Evolutionary conservation across 495 filamentous ascomycete species (phyloP).

Genomic region (Delitschia confertaspora): DNA sequence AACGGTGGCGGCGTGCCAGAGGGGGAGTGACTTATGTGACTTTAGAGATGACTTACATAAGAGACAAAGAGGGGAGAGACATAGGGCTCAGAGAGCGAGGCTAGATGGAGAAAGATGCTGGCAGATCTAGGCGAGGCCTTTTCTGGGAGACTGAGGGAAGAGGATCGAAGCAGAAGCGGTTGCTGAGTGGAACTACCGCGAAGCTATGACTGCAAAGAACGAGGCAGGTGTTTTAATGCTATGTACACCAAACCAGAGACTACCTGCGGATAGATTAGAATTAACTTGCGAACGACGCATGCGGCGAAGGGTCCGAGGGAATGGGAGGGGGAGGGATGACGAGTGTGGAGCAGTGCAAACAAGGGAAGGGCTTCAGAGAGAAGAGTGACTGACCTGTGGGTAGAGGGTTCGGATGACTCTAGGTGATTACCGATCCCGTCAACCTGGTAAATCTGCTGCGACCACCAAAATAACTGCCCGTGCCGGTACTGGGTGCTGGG

Average conservation of each 20-base stretch:
- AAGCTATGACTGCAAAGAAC: constrained; percentile 26
- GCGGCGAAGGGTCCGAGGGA: constrained; percentile 11
- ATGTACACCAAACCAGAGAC: too few species aligned
- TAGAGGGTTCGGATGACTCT: constrained; percentile 24
- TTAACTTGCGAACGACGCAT: constrained; percentile 16
- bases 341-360: too few species aligned
- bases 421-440: constrained; percentile 24
- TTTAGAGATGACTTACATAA: constrained; percentile 24
- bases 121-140: constrained; percentile 17
- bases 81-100: constrained; percentile 16
- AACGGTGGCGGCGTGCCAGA: constrained; percentile 13
- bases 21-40: too few species aligned
- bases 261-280: too few species aligned
- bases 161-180: not conserved
- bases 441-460: constrained; percentile 20
- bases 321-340: constrained; percentile 18
- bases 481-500: too few species aligned
- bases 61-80: constrained; percentile 26
- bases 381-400: constrained; percentile 16
- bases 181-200: constrained; percentile 8
- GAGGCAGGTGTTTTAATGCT: constrained; percentile 25
- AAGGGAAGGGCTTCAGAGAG: constrained; percentile 21
- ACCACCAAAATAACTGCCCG: constrained; percentile 9
- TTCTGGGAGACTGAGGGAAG: constrained; percentile 6
- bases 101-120: constrained; percentile 8